These are phyloP conservation scores for Pyronema omphalodes DNA, from an alignment of 495 filamentous ascomycete species.

Conservation along the genomic window DNA sequence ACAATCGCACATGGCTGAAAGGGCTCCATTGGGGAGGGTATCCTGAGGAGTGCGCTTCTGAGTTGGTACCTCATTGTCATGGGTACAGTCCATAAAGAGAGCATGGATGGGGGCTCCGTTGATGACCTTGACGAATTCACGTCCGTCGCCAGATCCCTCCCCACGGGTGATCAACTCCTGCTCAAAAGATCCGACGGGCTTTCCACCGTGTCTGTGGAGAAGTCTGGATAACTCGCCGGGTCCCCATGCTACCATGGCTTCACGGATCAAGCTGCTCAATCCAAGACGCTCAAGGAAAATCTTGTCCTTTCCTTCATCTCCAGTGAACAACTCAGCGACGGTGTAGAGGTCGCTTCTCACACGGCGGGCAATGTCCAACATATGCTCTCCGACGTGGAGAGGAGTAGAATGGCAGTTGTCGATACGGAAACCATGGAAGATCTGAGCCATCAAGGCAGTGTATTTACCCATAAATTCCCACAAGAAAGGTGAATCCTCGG, in stretches of 20 bases:
- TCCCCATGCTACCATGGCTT: slow-evolving; percentile 97
- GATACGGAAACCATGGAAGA: slow-evolving; percentile 88
- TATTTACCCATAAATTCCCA: slow-evolving; percentile 95
- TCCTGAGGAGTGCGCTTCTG: slow-evolving; percentile 92
- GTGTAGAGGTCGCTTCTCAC: slow-evolving; percentile 80
- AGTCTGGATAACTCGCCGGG: slow-evolving; percentile 78
- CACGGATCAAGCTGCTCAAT: slow-evolving; percentile 74
- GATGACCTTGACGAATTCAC: slow-evolving; percentile 21
- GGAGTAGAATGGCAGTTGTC: slow-evolving; percentile 98
- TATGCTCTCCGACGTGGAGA: slow-evolving; percentile 76
- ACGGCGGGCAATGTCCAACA: slow-evolving; percentile 76
- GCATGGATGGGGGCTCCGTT: slow-evolving; percentile 71
- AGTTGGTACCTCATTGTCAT: slow-evolving; percentile 91
- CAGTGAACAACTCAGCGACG: slow-evolving; percentile 91
- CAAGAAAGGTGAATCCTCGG: slow-evolving; percentile 74
- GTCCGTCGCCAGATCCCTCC: slow-evolving; percentile 24
- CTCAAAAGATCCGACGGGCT: slow-evolving; percentile 92
- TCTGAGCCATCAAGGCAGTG: slow-evolving; percentile 81
- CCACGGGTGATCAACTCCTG: slow-evolving; percentile 40
- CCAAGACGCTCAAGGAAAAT: slow-evolving; percentile 84
- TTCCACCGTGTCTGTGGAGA: slow-evolving; percentile 84
- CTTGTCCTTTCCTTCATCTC: slow-evolving; percentile 89
- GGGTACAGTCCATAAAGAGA: slow-evolving; percentile 97
- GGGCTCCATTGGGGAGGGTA: slow-evolving; percentile 84
- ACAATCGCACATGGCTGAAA: slow-evolving; percentile 88